Evolutionary conservation across 2,329 filamentous ascomycete species (phyloP).

Genomic region (Arthrobotrys sphaeroides): DNA sequence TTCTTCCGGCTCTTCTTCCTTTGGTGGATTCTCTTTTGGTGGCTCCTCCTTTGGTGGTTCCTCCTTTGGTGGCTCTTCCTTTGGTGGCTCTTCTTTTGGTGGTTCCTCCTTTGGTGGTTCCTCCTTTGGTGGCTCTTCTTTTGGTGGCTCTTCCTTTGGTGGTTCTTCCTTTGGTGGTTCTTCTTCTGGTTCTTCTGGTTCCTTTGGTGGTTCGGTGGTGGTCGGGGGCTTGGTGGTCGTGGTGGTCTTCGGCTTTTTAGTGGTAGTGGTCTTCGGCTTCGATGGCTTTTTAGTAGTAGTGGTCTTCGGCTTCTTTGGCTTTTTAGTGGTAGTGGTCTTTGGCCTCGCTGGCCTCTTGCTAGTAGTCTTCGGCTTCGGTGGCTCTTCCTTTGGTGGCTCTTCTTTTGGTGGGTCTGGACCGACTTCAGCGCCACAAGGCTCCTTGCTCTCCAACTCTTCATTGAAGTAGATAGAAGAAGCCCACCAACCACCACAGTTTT

Average conservation of each 20-base stretch:
- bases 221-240: not conserved
- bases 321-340: not conserved
- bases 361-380: too few relatives aligned
- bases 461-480: not conserved
- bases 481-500: constrained; percentile 2
- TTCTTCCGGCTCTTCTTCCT: not conserved
- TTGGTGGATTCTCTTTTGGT: too few relatives aligned
- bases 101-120: not conserved
- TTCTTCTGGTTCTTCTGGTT: not conserved
- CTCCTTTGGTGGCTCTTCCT: not conserved
- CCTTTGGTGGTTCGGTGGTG: not conserved
- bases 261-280: not conserved
- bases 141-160: not conserved
- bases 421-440: not conserved
- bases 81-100: not conserved
- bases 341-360: too few relatives aligned
- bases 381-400: too few relatives aligned
- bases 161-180: not conserved
- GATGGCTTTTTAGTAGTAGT: not conserved
- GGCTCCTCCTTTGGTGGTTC: not conserved
- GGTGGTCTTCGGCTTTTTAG: not conserved
- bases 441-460: constrained; percentile 1
- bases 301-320: not conserved
- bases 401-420: too few relatives aligned
- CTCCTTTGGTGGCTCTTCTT: not conserved